phyloP scores from a whole-genome alignment of 2,329 filamentous ascomycete genomes.

The Ophiostoma ulmi region DNA sequence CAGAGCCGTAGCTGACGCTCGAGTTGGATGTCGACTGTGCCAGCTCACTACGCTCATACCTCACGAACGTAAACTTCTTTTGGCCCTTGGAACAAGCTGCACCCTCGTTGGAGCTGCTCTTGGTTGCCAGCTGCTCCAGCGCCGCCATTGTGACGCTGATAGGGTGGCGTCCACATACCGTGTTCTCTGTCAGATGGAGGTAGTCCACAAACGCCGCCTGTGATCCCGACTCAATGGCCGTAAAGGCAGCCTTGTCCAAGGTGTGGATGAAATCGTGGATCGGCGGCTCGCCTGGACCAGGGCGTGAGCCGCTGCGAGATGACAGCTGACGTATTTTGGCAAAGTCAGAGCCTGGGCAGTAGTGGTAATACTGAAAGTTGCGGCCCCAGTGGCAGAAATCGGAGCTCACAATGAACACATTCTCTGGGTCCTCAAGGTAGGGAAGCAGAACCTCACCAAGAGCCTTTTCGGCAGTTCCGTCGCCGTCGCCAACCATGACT shows the following conservation, averaged over 20 bases:
- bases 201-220: slow-evolving; percentile 66
- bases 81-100: background rate
- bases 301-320: slow-evolving; percentile 30
- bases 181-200: slow-evolving; percentile 72
- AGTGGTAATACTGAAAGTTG: slow-evolving; percentile 78
- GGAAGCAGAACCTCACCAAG: slow-evolving; percentile 69
- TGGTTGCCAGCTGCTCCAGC: slow-evolving; percentile 57
- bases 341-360: slow-evolving; percentile 50
- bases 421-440: slow-evolving; percentile 69
- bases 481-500: slow-evolving; percentile 76
- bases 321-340: slow-evolving; percentile 40
- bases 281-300: slow-evolving; percentile 39
- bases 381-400: slow-evolving; percentile 97
- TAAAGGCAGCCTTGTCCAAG: slow-evolving; percentile 77
- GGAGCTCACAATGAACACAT: slow-evolving; percentile 82
- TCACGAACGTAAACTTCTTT: slow-evolving; percentile 66
- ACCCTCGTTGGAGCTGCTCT: slow-evolving; percentile 25
- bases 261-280: slow-evolving; percentile 82
- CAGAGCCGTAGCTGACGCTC: slow-evolving; percentile 93
- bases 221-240: slow-evolving; percentile 71
- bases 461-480: slow-evolving; percentile 57
- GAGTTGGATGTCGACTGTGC: slow-evolving; percentile 63
- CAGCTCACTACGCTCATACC: slow-evolving; percentile 81
- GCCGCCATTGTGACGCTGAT: slow-evolving; percentile 91
- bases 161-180: slow-evolving; percentile 89